Conservation (phyloP, 2,329 filamentous ascomycete genomes). For the Colletotrichum orchidophilum region DNA sequence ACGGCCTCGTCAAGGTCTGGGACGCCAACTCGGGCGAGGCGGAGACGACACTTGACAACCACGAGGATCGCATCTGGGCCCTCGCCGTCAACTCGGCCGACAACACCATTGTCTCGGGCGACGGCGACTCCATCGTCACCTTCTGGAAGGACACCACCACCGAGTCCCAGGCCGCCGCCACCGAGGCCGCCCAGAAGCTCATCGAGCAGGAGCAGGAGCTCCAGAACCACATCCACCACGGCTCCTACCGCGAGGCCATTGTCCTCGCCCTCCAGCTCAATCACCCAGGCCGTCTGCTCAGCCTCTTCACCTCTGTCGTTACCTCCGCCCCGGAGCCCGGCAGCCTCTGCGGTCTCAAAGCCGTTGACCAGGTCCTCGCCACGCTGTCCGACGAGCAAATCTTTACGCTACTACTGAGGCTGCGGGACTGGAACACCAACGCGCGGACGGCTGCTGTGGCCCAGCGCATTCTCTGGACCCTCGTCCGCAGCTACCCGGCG, state of each 20-base stretch:
- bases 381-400: conserved; percentile 85
- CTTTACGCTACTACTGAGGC: conserved; percentile 79
- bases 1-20: conserved; percentile 97
- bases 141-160: conserved; percentile 96
- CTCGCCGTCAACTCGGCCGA: conserved; percentile 75
- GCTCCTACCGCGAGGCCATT: conserved; percentile 92
- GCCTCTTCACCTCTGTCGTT: conserved; percentile 84
- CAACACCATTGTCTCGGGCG: conserved; percentile 86
- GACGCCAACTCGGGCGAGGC: conserved; percentile 85
- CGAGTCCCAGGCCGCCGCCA: conserved; percentile 78
- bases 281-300: conserved; percentile 87
- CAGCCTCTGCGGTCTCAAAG: conserved; percentile 70
- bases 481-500: conserved; percentile 85
- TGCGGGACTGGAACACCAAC: conserved; percentile 98
- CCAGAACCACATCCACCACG: conserved; percentile 88
- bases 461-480: conserved; percentile 82
- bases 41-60: conserved; percentile 93
- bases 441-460: conserved; percentile 85
- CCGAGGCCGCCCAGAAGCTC: conserved; percentile 77
- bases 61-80: conserved; percentile 95
- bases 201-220: conserved; percentile 95
- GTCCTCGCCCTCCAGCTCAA: conserved; percentile 92
- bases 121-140: conserved; percentile 90
- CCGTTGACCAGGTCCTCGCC: conserved; percentile 86
- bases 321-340: conserved; percentile 68